Base-by-base conservation (phyloP, 1,284 basidiomycete species). In the Marasmius sp. region DNA sequence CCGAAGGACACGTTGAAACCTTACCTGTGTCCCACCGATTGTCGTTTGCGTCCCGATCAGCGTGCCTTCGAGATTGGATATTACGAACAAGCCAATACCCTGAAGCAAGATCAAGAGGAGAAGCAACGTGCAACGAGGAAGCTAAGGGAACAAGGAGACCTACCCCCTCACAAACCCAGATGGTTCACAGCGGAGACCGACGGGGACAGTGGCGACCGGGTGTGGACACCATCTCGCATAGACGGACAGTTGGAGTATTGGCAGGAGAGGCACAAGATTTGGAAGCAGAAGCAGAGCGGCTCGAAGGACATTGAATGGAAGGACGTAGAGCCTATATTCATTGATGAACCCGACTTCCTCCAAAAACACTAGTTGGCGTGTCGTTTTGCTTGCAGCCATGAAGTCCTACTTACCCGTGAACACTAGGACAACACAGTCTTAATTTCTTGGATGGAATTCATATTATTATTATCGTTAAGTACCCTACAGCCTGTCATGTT, bases 51-150 rank as follows among this genome's bases (percentile, higher is more conserved):
- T 0, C 96, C 95, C 0, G 97, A 99, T 73, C 94, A 98, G 74
- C 84, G 94, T 34, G 95, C 95, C n/a, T 97, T 97, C 69, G 95
- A 98, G 81, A 77, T 87, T 66, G 95, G 95, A n/a, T 82, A 86
- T 71, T 98, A 95, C 70, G 95, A 98, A 68, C 80, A 85, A 39
- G 97, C 97, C 52, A 97, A 98, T 73, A 85, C 84, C 59, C 80
- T 98, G 66, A 98, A 99, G 80, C 81, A 83, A 33, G 80, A 80
- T 63, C 93, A 98, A 71, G 97, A 98, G 72, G 94, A 97, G 65
- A 85, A 84, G 70, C 97, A 99, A 78, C 84, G 97, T 1, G 80
- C 78, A 59, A 95, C 90, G 7, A 80, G 96, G 60, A 83, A 82
- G 59, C 86, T 85, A 47, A 79, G 97, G 45, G 95, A 98, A 73